These are phyloP conservation scores for Coelastrella sp. DNA, from an alignment of 139 green algal species.

Conservation along the genomic window DNA sequence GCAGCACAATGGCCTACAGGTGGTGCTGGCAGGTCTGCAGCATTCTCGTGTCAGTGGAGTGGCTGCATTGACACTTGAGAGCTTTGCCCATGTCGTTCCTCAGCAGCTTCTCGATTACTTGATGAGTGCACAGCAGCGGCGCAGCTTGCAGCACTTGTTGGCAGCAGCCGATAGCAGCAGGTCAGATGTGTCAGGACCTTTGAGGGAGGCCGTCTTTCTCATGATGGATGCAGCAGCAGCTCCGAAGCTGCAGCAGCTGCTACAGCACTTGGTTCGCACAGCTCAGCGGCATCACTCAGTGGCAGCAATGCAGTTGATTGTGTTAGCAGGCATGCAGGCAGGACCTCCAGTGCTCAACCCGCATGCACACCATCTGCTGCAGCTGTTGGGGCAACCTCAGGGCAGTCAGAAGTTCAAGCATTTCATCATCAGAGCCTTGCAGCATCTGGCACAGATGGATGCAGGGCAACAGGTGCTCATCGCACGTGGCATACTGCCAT, in stretches of 20 bases:
- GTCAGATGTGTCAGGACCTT: not conserved
- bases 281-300: not conserved
- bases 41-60: not conserved
- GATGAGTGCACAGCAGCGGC: not conserved
- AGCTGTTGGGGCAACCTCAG: not conserved
- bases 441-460: not conserved
- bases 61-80: not conserved
- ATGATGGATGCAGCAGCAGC: not conserved
- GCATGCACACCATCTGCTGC: not conserved
- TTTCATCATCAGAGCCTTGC: not conserved
- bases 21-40: not conserved
- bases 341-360: not conserved
- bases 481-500: not conserved
- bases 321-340: not conserved
- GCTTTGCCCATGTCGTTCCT: not conserved
- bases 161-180: not conserved
- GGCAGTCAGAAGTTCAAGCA: not conserved
- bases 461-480: not conserved
- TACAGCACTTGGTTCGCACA: not conserved
- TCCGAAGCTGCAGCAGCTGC: not conserved
- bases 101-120: not conserved
- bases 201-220: not conserved
- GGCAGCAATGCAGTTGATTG: not conserved
- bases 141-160: not conserved
- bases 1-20: not conserved